Evolutionary conservation across 768 basidiomycete genomes (phyloP), one percentile per base, ranked within the genome.

Genomic region (Punctularia strigosozonata): DNA sequence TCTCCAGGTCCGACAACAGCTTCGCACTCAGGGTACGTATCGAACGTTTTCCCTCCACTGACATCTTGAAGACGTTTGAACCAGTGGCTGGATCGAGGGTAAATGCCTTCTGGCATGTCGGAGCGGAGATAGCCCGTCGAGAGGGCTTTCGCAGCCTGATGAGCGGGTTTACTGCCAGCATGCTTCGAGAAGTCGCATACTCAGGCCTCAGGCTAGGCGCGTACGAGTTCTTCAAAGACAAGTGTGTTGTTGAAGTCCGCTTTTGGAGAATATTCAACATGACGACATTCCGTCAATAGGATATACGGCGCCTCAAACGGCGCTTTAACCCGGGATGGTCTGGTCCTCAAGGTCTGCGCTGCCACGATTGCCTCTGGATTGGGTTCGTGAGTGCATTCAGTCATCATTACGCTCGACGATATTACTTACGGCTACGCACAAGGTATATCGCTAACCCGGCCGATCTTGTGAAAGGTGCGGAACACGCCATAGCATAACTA

Each of bases 161-260:
- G 48, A 54, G 47, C 24, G 60, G 60, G 6, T 43, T 60, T 31
- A 53, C 52, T 10, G 59, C 60, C 31, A 58, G 58, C 41, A 56
- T 59, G 54, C 43, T 57, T 17, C 57, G 60, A 8, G 60, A 62
- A 41, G 24, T 57, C 24, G 50, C 54, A n/a, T 62, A 62, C 41
- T 60, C 59, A 2, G 57, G 58, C 15, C 41, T 60, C 23, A 48
- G 60, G 8, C 49, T 62, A 26, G 60, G 60, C 17, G 50, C 59
- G 22, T 62, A 62, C 43, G 60, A 62, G 45, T 56, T 46, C 45
- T 62, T 60, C 54, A 62, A 62, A 43, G 58, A 59, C 44, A 46
- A 44, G 58, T 61, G 23, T 19, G 57, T 48, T 6, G 21, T 22
- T 17, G 8, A 18, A 15, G 17, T 17, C 15, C 17, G 14, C 25